phyloP scores from a whole-genome alignment of 352 stramenopile genomes.

The Lagenidium sp. region DNA sequence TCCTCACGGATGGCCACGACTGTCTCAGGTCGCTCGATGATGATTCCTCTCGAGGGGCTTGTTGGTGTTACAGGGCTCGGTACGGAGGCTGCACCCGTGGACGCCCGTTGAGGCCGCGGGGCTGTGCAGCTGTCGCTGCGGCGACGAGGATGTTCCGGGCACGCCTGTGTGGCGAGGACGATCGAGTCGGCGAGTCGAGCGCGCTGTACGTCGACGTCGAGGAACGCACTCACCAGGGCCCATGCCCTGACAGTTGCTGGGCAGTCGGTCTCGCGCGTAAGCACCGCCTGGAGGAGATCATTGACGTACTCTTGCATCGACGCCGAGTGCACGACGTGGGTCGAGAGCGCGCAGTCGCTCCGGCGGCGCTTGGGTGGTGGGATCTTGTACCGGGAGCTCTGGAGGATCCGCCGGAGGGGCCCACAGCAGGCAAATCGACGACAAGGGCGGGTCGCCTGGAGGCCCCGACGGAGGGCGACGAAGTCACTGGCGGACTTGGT shows the following conservation, averaged over 20 bases:
- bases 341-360: constrained; percentile 17
- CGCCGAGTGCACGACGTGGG: constrained; percentile 34
- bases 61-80: too few relatives aligned
- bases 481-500: constrained; percentile 40
- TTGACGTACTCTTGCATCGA: constrained; percentile 61
- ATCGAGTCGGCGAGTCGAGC: constrained; percentile 15
- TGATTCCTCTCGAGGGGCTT: too few relatives aligned
- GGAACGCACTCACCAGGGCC: constrained; percentile 38
- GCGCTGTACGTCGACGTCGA: constrained; percentile 21
- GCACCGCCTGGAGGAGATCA: constrained; percentile 31
- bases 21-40: too few relatives aligned
- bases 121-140: neutral
- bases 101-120: neutral
- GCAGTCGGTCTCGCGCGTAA: constrained; percentile 29
- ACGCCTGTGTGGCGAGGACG: constrained; percentile 2
- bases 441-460: constrained; percentile 27
- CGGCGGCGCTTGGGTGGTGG: constrained; percentile 19
- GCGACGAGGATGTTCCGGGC: neutral
- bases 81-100: neutral
- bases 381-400: constrained; percentile 28
- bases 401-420: constrained; percentile 39
- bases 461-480: constrained; percentile 25
- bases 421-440: constrained; percentile 40
- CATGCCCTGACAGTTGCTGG: constrained; percentile 21
- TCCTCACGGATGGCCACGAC: too few relatives aligned